Conservation (phyloP, 129 eudicot genomes). For the Kitagawia praeruptora region DNA sequence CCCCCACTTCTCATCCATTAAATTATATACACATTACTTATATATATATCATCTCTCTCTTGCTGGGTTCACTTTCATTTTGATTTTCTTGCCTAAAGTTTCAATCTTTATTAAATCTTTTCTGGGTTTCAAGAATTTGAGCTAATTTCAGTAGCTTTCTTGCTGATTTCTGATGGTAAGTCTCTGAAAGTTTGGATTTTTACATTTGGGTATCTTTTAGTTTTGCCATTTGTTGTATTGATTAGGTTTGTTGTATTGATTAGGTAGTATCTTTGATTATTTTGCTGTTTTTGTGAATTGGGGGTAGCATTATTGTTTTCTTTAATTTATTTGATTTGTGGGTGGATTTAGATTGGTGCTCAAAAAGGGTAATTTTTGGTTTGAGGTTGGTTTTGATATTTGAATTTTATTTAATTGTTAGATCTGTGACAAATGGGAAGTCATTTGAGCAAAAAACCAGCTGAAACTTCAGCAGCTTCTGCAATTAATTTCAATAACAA, state of each 20-base stretch:
- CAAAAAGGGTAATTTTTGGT: neutral
- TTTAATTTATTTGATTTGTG: neutral
- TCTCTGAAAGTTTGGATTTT: neutral
- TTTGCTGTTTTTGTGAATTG: neutral
- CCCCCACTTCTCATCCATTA: neutral
- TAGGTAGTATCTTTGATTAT: neutral
- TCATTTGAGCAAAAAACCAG: conserved; percentile 63
- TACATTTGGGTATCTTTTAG: neutral
- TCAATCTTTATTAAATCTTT: neutral
- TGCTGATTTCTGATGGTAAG: conserved; percentile 12
- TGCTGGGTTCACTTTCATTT: neutral
- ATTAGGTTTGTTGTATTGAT: neutral
- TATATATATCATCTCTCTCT: neutral
- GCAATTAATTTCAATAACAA: conserved; percentile 38
- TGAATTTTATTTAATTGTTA: neutral
- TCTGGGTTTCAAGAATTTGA: neutral
- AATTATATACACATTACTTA: neutral
- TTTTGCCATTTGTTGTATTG: neutral
- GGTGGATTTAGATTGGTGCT: neutral
- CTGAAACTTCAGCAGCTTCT: conserved; percentile 39
- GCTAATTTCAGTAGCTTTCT: neutral
- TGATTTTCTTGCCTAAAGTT: neutral
- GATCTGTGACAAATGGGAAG: conserved; percentile 51
- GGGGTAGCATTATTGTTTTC: conserved; percentile 10
- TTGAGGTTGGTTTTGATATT: neutral